These are phyloP conservation scores for Hippophae tibetana DNA, from an alignment of 306 rosid genomes.

Conservation along the genomic window DNA sequence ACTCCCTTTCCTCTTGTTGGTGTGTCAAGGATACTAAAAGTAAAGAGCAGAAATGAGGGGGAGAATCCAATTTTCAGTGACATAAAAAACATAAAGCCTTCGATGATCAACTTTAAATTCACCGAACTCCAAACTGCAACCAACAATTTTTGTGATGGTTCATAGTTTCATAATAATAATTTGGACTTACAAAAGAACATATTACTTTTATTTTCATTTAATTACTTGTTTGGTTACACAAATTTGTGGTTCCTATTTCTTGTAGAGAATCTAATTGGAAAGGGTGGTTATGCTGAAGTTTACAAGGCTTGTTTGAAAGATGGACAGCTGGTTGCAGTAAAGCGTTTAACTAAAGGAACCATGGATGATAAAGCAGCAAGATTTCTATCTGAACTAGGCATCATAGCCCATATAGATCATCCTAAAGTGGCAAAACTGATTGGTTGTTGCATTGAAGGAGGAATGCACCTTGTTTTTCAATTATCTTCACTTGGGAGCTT, in stretches of 20 bases:
- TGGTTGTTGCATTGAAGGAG: conserved; percentile 66
- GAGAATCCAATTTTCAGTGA: conserved; percentile 25
- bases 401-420: conserved; percentile 64
- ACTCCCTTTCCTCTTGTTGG: conserved; percentile 41
- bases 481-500: conserved; percentile 62
- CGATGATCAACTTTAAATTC: conserved; percentile 39
- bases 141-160: conserved; percentile 50
- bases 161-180: conserved; percentile 7
- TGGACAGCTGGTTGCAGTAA: conserved; percentile 66
- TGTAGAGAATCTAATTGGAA: conserved; percentile 61
- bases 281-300: conserved; percentile 71
- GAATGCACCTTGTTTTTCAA: conserved; percentile 60
- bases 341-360: conserved; percentile 47
- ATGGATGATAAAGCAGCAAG: conserved; percentile 44
- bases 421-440: conserved; percentile 64
- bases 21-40: conserved; percentile 37
- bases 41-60: conserved; percentile 43
- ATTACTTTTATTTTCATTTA: conserved; percentile 10
- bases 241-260: conserved; percentile 15
- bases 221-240: conserved; percentile 1
- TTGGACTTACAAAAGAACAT: conserved; percentile 2
- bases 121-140: conserved; percentile 52
- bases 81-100: conserved; percentile 37
- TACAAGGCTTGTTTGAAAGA: conserved; percentile 53
- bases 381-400: conserved; percentile 66